Evolutionary conservation across 805 yeast species (phyloP), one percentile per base, ranked within the genome.

Genomic region (Wickerhamiella azymoides): DNA sequence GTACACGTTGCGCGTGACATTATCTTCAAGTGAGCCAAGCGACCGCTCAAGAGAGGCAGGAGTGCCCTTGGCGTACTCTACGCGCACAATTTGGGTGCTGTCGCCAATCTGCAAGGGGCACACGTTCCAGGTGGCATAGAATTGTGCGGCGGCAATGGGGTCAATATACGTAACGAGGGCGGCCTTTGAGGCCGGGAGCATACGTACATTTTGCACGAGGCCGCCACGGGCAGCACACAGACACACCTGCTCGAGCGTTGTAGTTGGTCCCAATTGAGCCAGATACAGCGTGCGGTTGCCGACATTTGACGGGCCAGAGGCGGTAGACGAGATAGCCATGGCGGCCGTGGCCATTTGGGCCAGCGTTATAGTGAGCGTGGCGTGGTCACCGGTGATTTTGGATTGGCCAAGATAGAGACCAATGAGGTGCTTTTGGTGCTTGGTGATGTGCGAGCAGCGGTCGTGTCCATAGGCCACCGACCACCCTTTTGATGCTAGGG

Each of bases 91-190:
- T 57, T 93, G 73, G 60, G 80, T 80, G 59, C 37, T 6, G 16
- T 17, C 37, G 4, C 24, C 24, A 21, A 35, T 17, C 8, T 17
- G 11, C 24, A 89, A 69, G 1, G 96, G 96, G 58, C 86, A 93
- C 52, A 86, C 68, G 57, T 85, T 86, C 53, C 94, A 80, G 83
- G 84, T 79, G 8, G 96, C 96, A 63, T 80, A 89, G 61, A 89
- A 89, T 64, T 89, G 97, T 1, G 96, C 96, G 0, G 97, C 97
- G 2, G 96, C 94, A 45, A 89, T 82, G 24, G 97, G 95, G 60
- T 92, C 97, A 52, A 89, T 80, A 61, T 92, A 89, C 11, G 97
- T 89, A 44, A 92, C 83, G 61, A 92, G 92, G 59, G 96, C 86
- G 48, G 86, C 89, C 58, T 84, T 94, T 52, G 89, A 76, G 58